Evolutionary conservation across 2,329 filamentous ascomycete species (phyloP).

Genomic region (Trichoderma harzianum): DNA sequence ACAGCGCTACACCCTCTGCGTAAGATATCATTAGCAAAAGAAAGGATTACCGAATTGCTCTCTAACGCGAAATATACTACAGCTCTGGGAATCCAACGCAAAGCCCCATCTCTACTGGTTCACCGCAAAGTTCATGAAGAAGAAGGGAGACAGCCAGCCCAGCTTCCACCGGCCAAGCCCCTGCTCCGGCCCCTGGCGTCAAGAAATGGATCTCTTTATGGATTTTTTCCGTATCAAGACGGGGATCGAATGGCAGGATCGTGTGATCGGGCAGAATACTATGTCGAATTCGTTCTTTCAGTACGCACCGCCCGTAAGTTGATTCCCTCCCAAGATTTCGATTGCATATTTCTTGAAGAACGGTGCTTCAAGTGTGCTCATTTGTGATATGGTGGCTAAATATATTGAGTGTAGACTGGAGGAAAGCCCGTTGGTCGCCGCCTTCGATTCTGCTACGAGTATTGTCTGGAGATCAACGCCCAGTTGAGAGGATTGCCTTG

Average conservation of each 20-base stretch:
- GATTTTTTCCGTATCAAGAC: conserved; percentile 57
- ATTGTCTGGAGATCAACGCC: conserved; percentile 35
- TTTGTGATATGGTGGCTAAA: neutral
- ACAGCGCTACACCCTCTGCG: conserved; percentile 59
- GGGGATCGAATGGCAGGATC: conserved; percentile 57
- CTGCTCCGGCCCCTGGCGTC: conserved; percentile 37
- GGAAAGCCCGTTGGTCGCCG: conserved; percentile 39
- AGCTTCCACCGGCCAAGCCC: conserved; percentile 39
- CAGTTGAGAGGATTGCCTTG: conserved; percentile 29
- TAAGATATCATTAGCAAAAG: conserved; percentile 36
- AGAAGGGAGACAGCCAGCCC: conserved; percentile 36
- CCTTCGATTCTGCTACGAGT: conserved; percentile 32
- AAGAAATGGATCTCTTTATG: conserved; percentile 51
- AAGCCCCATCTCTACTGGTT: conserved; percentile 60
- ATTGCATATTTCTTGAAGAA: neutral
- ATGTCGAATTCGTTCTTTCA: conserved; percentile 36
- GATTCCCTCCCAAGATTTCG: neutral
- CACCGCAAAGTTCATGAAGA: conserved; percentile 49
- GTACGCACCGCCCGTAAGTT: conserved; percentile 45
- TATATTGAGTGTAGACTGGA: conserved; percentile 26
- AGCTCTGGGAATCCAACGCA: conserved; percentile 67
- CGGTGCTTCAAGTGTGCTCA: neutral
- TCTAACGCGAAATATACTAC: neutral
- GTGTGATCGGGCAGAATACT: conserved; percentile 38
- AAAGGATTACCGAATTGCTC: neutral